Conservation (phyloP, 768 basidiomycete species). For the Suillus spraguei region DNA sequence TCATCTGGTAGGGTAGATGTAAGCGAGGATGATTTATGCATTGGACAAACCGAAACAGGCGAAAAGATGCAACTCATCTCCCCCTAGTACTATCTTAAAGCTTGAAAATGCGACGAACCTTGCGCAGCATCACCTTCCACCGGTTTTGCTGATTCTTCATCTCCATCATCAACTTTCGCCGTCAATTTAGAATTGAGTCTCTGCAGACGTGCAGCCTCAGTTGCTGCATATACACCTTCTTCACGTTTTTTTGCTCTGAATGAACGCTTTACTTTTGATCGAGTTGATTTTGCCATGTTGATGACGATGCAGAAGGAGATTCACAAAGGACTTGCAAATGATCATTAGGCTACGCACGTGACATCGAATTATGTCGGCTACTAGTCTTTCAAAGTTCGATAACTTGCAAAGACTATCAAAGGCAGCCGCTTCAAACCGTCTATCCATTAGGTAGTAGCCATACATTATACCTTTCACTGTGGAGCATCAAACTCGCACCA, state of each 20-base stretch:
- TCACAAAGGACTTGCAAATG: too few relatives aligned
- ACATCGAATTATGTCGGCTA: not conserved
- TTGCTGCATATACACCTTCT: conserved; percentile 72
- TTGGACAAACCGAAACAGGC: not conserved
- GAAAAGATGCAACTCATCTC: not conserved
- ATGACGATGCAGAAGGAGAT: not conserved
- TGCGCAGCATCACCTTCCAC: conserved; percentile 32
- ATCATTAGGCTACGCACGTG: conserved; percentile 4
- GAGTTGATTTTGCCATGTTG: conserved; percentile 79
- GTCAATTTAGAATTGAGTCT: conserved; percentile 70
- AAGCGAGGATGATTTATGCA: not conserved
- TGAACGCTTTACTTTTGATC: conserved; percentile 80
- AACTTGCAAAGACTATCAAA: not conserved
- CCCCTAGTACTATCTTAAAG: conserved; percentile 15
- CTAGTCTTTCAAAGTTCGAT: not conserved
- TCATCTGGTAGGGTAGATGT: conserved; percentile 19
- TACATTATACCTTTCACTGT: not conserved
- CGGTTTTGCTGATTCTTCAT: conserved; percentile 23
- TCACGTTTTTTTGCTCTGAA: conserved; percentile 80
- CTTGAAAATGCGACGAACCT: conserved; percentile 59
- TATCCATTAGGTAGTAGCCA: not conserved
- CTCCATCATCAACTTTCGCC: conserved; percentile 43
- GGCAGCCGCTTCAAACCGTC: not conserved
- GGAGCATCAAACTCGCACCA: not conserved
- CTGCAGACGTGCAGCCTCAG: conserved; percentile 75